Conservation (phyloP, 768 basidiomycete genomes). For the Amanita rimosa region DNA sequence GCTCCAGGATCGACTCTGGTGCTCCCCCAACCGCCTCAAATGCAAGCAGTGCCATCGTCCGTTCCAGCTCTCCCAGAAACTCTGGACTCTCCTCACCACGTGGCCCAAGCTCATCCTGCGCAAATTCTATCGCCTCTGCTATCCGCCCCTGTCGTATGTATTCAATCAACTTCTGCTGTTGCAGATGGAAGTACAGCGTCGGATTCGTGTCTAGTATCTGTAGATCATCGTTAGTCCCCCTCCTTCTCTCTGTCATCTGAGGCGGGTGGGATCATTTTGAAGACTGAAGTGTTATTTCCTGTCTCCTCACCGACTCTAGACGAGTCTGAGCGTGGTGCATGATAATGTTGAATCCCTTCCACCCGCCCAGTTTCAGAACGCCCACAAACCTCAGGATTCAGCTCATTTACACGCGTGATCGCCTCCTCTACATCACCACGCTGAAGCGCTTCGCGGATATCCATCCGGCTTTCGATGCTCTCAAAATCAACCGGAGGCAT, state of each 20-base stretch:
- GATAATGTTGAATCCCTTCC: slow-evolving; percentile 83
- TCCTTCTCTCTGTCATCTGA: slow-evolving; percentile 9
- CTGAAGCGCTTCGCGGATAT: slow-evolving; percentile 88
- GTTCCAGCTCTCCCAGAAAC: slow-evolving; percentile 85
- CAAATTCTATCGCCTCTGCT: slow-evolving; percentile 77
- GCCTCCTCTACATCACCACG: slow-evolving; percentile 93
- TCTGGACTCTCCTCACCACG: slow-evolving; percentile 92
- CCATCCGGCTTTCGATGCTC: slow-evolving; percentile 89
- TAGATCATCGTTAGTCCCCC: slow-evolving; percentile 12
- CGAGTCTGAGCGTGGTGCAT: slow-evolving; percentile 97
- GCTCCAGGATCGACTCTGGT: slow-evolving; percentile 60
- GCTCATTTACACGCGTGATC: slow-evolving; percentile 88
- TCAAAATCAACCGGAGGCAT: slow-evolving; percentile 75
- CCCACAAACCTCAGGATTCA: slow-evolving; percentile 80
- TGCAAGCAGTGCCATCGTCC: slow-evolving; percentile 88
- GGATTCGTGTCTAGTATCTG: slow-evolving; percentile 97
- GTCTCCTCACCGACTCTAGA: slow-evolving; percentile 76
- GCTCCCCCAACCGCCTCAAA: slow-evolving; percentile 55
- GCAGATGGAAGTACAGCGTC: slow-evolving; percentile 86
- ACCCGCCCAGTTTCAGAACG: slow-evolving; percentile 9
- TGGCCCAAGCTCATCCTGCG: slow-evolving; percentile 88
- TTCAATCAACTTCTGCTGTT: slow-evolving; percentile 94
- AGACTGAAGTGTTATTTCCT: slow-evolving; percentile 83
- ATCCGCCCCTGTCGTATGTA: slow-evolving; percentile 77
- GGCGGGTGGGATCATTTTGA: slow-evolving; percentile 68